Conservation (phyloP, 2,329 filamentous ascomycete species). For the Hypoxylon sp. region DNA sequence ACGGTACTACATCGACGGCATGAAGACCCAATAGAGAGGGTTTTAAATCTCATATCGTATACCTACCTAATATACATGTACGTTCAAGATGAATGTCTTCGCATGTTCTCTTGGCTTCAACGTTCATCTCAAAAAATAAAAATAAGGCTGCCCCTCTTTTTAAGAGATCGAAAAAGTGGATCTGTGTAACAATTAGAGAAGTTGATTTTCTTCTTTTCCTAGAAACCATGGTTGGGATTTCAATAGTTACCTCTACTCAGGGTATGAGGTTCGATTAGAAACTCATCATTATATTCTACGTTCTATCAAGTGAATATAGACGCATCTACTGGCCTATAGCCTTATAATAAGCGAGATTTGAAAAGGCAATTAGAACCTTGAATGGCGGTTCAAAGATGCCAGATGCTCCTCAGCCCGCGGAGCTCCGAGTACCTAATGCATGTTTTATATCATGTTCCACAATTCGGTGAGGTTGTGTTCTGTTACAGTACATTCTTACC, state of each 20-base stretch:
- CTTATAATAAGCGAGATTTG: background rate
- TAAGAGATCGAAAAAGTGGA: background rate
- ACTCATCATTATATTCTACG: background rate
- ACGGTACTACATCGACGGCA: background rate
- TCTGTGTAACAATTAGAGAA: background rate
- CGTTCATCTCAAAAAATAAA: background rate
- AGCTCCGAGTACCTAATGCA: background rate
- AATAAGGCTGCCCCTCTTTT: background rate
- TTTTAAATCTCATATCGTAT: background rate
- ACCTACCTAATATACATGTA: background rate
- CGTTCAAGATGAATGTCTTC: background rate
- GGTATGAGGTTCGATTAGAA: background rate
- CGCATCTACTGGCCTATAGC: background rate
- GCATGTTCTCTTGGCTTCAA: background rate
- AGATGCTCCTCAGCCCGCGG: background rate
- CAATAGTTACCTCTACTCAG: background rate
- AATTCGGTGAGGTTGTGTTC: background rate
- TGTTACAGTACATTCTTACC: background rate
- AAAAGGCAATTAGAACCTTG: background rate
- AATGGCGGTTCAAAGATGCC: background rate
- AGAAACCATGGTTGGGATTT: too few relatives aligned
- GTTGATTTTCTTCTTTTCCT: too few relatives aligned
- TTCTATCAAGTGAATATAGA: background rate
- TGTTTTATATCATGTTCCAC: background rate
- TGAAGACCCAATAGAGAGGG: background rate